These are phyloP conservation scores for Plasmopara viticola DNA, from an alignment of 352 stramenopile genomes.

Conservation along the genomic window DNA sequence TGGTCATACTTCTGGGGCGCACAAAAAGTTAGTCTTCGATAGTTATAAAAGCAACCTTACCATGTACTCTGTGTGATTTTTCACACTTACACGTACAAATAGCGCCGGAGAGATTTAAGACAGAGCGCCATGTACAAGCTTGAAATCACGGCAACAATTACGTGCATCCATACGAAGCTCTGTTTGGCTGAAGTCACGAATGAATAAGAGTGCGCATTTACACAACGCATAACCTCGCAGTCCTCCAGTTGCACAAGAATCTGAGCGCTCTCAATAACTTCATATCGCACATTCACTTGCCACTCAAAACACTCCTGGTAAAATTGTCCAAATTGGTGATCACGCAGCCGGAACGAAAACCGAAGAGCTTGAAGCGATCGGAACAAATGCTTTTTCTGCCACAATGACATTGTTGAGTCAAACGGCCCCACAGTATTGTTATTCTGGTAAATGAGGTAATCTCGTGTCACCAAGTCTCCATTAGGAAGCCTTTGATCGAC, in stretches of 20 bases:
- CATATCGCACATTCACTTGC: slow-evolving; percentile 51
- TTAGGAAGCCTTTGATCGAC: slow-evolving; percentile 31
- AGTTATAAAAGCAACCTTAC: too few relatives aligned
- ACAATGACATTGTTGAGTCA: slow-evolving; percentile 23
- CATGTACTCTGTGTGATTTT: neutral
- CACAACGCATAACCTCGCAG: slow-evolving; percentile 49
- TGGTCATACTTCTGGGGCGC: slow-evolving; percentile 13
- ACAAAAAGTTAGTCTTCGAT: neutral
- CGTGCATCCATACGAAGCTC: slow-evolving; percentile 74
- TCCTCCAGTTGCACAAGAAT: slow-evolving; percentile 53
- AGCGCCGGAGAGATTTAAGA: slow-evolving; percentile 45
- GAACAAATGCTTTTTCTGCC: slow-evolving; percentile 40
- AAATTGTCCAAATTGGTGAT: slow-evolving; percentile 65
- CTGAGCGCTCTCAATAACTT: slow-evolving; percentile 40
- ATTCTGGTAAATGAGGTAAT: slow-evolving; percentile 42
- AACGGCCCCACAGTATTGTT: slow-evolving; percentile 53
- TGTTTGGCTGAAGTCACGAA: slow-evolving; percentile 54
- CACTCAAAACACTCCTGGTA: slow-evolving; percentile 86
- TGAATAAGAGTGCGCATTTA: slow-evolving; percentile 21
- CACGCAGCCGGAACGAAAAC: slow-evolving; percentile 55
- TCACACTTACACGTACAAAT: slow-evolving; percentile 36
- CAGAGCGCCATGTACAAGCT: slow-evolving; percentile 63
- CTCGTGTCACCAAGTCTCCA: slow-evolving; percentile 21
- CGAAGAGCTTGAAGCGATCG: slow-evolving; percentile 37
- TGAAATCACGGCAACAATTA: slow-evolving; percentile 41